These are phyloP conservation scores for Xylaria castorea DNA, from an alignment of 495 filamentous ascomycete species.

Conservation along the genomic window DNA sequence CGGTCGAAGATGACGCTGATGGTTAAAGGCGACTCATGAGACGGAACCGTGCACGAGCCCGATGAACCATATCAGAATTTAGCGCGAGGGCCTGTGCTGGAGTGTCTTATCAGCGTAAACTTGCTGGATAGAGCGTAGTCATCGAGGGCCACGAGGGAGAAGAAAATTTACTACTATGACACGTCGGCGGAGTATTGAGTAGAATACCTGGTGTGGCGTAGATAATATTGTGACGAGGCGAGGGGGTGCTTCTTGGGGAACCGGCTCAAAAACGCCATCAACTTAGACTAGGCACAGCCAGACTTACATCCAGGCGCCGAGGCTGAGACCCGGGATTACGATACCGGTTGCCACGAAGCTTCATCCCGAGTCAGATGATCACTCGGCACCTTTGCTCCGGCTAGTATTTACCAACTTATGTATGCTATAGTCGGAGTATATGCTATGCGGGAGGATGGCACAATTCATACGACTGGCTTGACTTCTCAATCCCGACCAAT, in stretches of 20 bases:
- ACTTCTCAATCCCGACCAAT: background rate
- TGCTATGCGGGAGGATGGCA: background rate
- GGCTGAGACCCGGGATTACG: slow-evolving; percentile 22
- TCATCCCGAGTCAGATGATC: slow-evolving; percentile 9
- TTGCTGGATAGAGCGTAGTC: background rate
- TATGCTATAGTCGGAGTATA: background rate
- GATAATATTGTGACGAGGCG: background rate
- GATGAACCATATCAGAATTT: background rate
- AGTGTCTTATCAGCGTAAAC: background rate
- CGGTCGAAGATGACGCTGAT: background rate
- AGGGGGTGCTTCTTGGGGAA: background rate
- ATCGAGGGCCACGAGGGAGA: background rate
- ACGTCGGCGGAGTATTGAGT: background rate
- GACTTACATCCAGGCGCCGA: slow-evolving; percentile 3
- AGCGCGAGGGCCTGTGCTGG: background rate
- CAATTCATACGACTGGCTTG: background rate
- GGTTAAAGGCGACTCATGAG: slow-evolving; percentile 18
- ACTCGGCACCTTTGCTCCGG: background rate
- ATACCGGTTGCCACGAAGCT: slow-evolving; percentile 2
- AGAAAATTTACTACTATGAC: background rate
- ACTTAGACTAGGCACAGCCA: background rate
- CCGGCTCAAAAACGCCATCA: background rate
- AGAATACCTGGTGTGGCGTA: background rate
- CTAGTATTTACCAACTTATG: background rate
- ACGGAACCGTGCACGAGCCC: background rate